Conservation (phyloP, 2,329 filamentous ascomycete genomes). For the Microascus cirrosus region DNA sequence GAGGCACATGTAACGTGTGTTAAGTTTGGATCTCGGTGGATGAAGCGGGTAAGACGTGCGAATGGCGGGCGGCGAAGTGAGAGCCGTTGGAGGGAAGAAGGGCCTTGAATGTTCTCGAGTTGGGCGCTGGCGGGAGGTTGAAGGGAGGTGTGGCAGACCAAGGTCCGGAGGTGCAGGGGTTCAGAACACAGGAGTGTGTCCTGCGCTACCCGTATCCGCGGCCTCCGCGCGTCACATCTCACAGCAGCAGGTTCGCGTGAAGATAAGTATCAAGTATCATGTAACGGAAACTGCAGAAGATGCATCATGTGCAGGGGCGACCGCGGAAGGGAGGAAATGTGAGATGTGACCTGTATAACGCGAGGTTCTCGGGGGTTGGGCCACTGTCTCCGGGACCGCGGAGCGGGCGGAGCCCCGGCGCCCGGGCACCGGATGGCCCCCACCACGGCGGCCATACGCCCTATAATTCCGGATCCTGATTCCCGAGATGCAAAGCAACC, state of each 20-base stretch:
- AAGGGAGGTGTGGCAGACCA: too few species aligned
- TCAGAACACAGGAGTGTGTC: too few species aligned
- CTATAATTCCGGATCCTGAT: too few species aligned
- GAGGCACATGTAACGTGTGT: neutral
- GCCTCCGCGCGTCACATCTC: neutral
- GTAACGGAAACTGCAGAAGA: neutral
- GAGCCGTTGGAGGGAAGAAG: neutral
- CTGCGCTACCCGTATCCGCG: neutral
- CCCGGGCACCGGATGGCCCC: too few species aligned
- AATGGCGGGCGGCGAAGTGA: neutral
- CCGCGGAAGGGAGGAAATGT: neutral
- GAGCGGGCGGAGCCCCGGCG: neutral
- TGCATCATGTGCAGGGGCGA: neutral
- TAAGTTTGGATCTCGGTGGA: neutral
- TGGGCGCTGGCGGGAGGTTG: too few species aligned
- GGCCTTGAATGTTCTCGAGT: neutral
- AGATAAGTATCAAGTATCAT: neutral
- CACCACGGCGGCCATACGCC: too few species aligned
- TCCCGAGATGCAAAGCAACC: too few species aligned
- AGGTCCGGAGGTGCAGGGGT: too few species aligned
- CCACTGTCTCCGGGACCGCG: neutral
- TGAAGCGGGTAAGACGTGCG: neutral
- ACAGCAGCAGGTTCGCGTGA: neutral
- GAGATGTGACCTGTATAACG: neutral
- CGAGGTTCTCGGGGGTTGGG: neutral